Conservation (phyloP, 2,329 filamentous ascomycete genomes). For the Botrytis fabae region DNA sequence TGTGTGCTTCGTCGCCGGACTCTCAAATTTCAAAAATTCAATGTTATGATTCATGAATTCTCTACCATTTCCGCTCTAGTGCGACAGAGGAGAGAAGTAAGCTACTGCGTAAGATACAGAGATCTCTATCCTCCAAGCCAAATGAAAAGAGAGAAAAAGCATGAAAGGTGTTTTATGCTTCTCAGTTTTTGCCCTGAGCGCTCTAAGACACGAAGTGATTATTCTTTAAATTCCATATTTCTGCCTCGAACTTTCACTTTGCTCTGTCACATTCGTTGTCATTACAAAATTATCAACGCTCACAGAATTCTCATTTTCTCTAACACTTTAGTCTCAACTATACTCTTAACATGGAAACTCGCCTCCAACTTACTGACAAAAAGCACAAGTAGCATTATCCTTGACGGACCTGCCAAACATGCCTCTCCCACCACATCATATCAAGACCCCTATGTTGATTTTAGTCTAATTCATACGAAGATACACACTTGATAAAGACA, state of each 20-base stretch:
- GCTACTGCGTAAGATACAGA: not conserved
- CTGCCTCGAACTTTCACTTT: not conserved
- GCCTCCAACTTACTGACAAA: not conserved
- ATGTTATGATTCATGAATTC: not conserved
- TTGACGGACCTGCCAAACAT: not conserved
- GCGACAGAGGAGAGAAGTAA: fast-evolving
- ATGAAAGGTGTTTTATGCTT: too few species aligned
- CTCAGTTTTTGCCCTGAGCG: too few species aligned
- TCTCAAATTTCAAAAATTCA: not conserved
- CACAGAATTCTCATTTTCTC: not conserved
- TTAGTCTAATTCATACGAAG: not conserved
- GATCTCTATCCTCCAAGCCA: not conserved
- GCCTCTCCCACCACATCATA: not conserved
- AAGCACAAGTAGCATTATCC: not conserved
- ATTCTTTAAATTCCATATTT: not conserved
- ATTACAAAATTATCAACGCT: fast-evolving
- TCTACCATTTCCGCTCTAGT: fast-evolving
- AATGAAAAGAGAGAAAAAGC: too few species aligned
- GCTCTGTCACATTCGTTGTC: not conserved
- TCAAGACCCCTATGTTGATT: not conserved
- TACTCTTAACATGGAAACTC: not conserved
- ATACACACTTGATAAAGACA: not conserved
- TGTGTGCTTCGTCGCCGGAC: not conserved
- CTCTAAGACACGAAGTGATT: too few species aligned
- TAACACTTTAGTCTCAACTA: not conserved